Base-by-base conservation (phyloP, 108 stramenopile genomes). In the Cylindrotheca fusiformis region DNA sequence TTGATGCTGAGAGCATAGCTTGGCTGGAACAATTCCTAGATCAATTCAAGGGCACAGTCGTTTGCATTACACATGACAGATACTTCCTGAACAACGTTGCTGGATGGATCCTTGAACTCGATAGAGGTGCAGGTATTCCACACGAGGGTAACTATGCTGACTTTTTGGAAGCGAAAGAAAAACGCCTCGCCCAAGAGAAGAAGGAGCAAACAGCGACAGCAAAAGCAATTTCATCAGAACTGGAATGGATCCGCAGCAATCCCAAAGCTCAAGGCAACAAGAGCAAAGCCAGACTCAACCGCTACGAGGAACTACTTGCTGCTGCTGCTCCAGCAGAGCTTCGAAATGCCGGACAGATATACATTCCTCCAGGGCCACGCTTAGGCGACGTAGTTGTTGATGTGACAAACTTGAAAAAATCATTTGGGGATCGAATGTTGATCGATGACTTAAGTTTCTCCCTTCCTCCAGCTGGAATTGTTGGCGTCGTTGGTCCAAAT, bases 41-140 rank as follows among this genome's bases (percentile, higher is more conserved):
- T 25, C 67, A 90, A 23, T 98, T 90, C 79, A 74, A 79, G 53
- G 97, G 98, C 50, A 98, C 96, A n/a, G 96, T 98, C 8, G 94
- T 98, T 26, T 91, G 91, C 57, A 91, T 97, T 58, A 96, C 94
- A 20, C 91, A 85, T 84, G 95, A 96, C 78, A 81, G 95, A 36
- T 97, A 98, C 71, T 98, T 98, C 65, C 65, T 98, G 49, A 96
- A 98, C 53, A 94, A 95, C 77, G 94, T 95, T 3, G 93, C 96
- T 0, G 74, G 85, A 58, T 98, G 98, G 98, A 97, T 98, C 46
- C 74, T 98, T 14, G 96, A 98, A 67, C 63, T 98, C 1, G 98
- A 98, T 74, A 78, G 94, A 22, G 98, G 96, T 18, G 75, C 91
- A 48, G 91, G 95, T 12, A 85, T 93, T 59, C 96, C 98, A 4